Evolutionary conservation across 2,329 filamentous ascomycete genomes (phyloP), one percentile per base, ranked within the genome.

Genomic region (Teratosphaeria zuluensis): DNA sequence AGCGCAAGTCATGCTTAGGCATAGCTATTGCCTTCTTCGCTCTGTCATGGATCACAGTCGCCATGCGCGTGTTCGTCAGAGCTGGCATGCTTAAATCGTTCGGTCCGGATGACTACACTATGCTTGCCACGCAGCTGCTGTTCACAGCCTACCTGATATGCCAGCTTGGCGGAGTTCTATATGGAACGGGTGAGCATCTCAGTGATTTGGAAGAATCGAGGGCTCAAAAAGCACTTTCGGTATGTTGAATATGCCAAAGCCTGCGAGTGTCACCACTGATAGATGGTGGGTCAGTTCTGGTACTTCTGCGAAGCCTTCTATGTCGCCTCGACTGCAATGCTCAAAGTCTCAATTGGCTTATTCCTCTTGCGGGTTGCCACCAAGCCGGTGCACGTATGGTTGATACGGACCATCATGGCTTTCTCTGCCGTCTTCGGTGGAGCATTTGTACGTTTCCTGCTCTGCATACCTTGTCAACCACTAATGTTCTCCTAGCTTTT

Each of bases 241-340:
- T 66, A 61, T 28, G 62, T 28, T 28, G 5, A 8, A 32, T 8
- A 6, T 3, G 9, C 19, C 19, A 48, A 21, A 5, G 8, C 24
- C 2, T 16, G 19, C 24, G 24, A 33, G 30, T 54, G 51, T 53
- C 7, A 3, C 12, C 2, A 9, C 33, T 57, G 8, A 59, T 24
- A 9, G 16, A 53, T 54, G 5, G 24, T 42, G 6, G 19, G 2
- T 9, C 55, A 76, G 74, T 75, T 71, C 63, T 83, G 79, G 80
- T 83, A 78, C 71, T 74, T 83, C n/a, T 80, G 79, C 62, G 80
- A 83, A 64, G 70, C 80, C n/a, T 76, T 77, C 61, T 84, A 83
- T 66, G 75, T 78, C 7, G 67, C 80, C 57, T 73, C 75, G 4
- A 79, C 75, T 24, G 73, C 76, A 46, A 66, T 78, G 12, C 73